These are phyloP conservation scores for Cudoniella acicularis DNA, from an alignment of 495 filamentous ascomycete genomes.

Conservation along the genomic window DNA sequence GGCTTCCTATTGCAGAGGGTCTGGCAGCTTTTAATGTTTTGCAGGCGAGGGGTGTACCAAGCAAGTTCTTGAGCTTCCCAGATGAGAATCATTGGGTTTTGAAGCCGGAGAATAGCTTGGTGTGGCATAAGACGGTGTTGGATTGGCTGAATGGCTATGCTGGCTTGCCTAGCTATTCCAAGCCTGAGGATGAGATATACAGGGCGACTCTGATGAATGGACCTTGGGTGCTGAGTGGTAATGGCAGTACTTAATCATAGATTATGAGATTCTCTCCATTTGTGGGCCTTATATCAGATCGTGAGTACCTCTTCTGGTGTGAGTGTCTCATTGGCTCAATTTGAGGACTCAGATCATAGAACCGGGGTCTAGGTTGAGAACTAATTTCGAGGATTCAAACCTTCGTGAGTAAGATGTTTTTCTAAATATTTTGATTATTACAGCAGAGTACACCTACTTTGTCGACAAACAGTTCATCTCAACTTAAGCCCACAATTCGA, in stretches of 20 bases:
- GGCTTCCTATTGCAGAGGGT: slow-evolving; percentile 77
- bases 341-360: too few relatives aligned
- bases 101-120: slow-evolving; percentile 81
- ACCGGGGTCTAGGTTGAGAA: too few relatives aligned
- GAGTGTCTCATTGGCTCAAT: too few relatives aligned
- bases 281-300: too few relatives aligned
- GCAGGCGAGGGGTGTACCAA: slow-evolving; percentile 66
- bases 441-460: too few relatives aligned
- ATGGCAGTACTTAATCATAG: background rate
- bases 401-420: too few relatives aligned
- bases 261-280: too few relatives aligned
- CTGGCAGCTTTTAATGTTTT: slow-evolving; percentile 82
- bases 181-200: slow-evolving; percentile 4
- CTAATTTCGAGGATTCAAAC: too few relatives aligned
- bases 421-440: too few relatives aligned
- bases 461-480: too few relatives aligned
- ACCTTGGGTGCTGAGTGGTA: slow-evolving; percentile 4
- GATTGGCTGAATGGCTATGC: slow-evolving; percentile 83
- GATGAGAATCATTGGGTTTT: slow-evolving; percentile 83
- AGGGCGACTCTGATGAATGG: slow-evolving; percentile 7
- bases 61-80: slow-evolving; percentile 74
- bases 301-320: too few relatives aligned
- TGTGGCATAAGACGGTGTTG: slow-evolving; percentile 84
- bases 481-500: too few relatives aligned
- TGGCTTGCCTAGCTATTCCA: slow-evolving; percentile 32